These are phyloP conservation scores for Coelastrella sp. DNA, from an alignment of 139 green algal species.

Conservation along the genomic window DNA sequence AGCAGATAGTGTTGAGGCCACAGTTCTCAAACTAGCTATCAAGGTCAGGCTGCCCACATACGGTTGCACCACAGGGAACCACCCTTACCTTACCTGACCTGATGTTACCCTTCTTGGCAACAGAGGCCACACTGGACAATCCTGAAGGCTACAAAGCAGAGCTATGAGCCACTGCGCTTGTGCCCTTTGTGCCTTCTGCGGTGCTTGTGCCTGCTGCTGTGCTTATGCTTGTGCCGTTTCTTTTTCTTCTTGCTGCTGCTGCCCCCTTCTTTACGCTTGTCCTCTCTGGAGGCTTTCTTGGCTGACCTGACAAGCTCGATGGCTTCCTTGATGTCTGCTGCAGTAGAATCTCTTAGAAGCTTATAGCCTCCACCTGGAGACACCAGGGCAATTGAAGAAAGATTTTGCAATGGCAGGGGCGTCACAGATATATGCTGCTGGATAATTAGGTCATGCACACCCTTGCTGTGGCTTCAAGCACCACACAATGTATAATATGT, in stretches of 20 bases:
- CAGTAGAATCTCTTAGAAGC: not conserved
- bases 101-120: too few species aligned
- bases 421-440: too few species aligned
- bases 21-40: too few species aligned
- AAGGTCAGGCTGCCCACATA: too few species aligned
- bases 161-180: not conserved
- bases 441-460: too few species aligned
- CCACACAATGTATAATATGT: too few species aligned
- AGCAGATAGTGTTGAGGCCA: too few species aligned
- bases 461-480: too few species aligned
- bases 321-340: constrained; percentile 19
- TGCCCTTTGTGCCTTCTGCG: not conserved
- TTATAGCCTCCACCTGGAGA: not conserved
- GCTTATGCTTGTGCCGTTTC: constrained; percentile 10
- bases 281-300: not conserved
- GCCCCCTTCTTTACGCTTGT: not conserved
- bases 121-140: too few species aligned
- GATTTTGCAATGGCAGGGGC: not conserved
- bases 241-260: constrained; percentile 14
- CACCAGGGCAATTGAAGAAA: not conserved
- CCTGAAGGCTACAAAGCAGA: too few species aligned
- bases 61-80: too few species aligned
- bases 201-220: not conserved
- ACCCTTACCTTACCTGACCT: too few species aligned
- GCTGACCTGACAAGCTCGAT: constrained; percentile 23